A percentile compares a stretch with the other conserved stretches of the same genome.
Evolutionary conservation across 441 rosid species (phyloP).

Genomic region (Arabidopsis hybrid): DNA sequence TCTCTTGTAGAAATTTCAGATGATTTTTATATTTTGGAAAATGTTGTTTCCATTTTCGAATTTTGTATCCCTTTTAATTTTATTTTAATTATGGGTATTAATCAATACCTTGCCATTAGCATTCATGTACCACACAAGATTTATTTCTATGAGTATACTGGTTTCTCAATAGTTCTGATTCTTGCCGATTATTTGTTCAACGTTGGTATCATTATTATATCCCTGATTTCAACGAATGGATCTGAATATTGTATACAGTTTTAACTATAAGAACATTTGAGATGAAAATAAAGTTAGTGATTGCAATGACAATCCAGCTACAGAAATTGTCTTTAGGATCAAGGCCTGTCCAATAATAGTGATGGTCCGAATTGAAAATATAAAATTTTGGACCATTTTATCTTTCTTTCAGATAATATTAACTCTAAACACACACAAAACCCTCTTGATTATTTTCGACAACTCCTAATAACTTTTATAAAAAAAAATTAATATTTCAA

Average conservation of each 20-base stretch:
- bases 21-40: constrained; percentile 6
- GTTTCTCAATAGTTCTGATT: constrained; percentile 12
- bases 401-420: neutral
- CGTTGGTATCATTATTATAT: neutral
- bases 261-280: neutral
- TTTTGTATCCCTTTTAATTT: neutral
- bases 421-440: neutral
- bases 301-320: neutral
- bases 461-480: neutral
- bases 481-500: neutral
- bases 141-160: constrained; percentile 24
- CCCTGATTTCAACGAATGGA: neutral
- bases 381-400: neutral
- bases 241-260: neutral
- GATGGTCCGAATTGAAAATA: no score
- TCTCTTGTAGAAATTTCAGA: constrained; percentile 43
- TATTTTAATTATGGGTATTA: neutral
- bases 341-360: neutral
- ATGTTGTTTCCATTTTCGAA: neutral
- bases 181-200: neutral
- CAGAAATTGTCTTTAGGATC: neutral
- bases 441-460: neutral
- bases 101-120: constrained; percentile 31
- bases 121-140: constrained; percentile 27
- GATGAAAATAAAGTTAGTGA: neutral